These are phyloP conservation scores for Colletotrichum salicis DNA, from an alignment of 2,329 filamentous ascomycete genomes.

Conservation along the genomic window DNA sequence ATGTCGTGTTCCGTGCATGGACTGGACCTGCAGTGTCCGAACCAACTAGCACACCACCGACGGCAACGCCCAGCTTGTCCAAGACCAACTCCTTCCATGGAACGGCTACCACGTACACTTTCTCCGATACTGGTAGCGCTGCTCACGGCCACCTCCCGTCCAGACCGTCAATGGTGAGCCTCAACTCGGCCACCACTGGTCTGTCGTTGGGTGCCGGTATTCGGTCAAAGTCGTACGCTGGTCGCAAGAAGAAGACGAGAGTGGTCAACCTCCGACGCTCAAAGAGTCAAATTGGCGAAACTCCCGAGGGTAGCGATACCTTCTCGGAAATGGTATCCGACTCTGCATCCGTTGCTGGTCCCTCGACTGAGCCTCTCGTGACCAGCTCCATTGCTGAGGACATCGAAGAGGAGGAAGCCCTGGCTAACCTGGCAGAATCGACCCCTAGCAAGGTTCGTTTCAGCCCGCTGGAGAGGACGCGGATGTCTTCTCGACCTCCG, in stretches of 20 bases:
- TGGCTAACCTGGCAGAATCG: constrained; percentile 35
- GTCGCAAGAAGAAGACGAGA: constrained; percentile 83
- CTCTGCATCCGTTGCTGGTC: constrained; percentile 64
- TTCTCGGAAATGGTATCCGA: constrained; percentile 61
- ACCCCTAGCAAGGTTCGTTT: constrained; percentile 56
- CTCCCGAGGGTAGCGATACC: constrained; percentile 60
- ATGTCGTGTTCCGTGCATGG: constrained; percentile 94
- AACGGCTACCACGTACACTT: constrained; percentile 74
- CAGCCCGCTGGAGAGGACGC: constrained; percentile 42
- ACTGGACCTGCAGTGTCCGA: constrained; percentile 80
- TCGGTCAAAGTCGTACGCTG: constrained; percentile 67
- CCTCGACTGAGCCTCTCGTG: constrained; percentile 70
- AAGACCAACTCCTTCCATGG: constrained; percentile 73
- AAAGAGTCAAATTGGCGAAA: constrained; percentile 64
- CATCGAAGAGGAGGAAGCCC: constrained; percentile 58
- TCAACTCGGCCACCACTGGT: constrained; percentile 70
- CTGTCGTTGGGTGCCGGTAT: constrained; percentile 71
- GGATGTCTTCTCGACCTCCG: constrained; percentile 44
- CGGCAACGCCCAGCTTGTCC: constrained; percentile 64
- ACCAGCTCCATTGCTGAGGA: constrained; percentile 69
- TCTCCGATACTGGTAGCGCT: constrained; percentile 76
- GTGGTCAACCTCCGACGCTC: constrained; percentile 82
- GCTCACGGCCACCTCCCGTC: constrained; percentile 72
- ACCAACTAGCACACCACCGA: constrained; percentile 55
- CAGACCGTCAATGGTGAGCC: constrained; percentile 72